Evolutionary conservation across 2,329 filamentous ascomycete species (phyloP), one percentile per base, ranked within the genome.

Genomic region (Xylaria sp.): DNA sequence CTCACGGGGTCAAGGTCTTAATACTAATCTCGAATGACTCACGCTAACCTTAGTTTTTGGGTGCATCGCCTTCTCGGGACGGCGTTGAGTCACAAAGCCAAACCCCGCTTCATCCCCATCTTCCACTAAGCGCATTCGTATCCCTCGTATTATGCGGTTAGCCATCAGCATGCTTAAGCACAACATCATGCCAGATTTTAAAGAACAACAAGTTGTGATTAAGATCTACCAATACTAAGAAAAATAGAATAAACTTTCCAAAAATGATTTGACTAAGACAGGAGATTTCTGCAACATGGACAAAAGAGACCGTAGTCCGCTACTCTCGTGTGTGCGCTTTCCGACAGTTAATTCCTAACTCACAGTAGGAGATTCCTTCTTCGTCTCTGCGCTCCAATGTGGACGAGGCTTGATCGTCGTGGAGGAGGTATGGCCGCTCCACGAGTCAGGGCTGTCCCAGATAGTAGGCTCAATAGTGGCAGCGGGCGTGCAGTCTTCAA

Each of bases 401-500:
- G 47, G 38, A n/a, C 23, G 1, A 2, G 15, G 37, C 2, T 14
- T 46, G 25, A 47, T 7, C n/a, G 53, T 63, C 23, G 43, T 53
- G 15, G 52, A 47, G 25, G 50, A 33, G 2, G 60, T 57, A 28
- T 60, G 59, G 8, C 33, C 46, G 25, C 53, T 54, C 57, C 49
- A 57, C n/a, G 60, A 45, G 14, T 53, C 47, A 3, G 60, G 21
- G 25, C 33, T 51, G 19, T 46, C 56, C 56, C n/a, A 46, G 2
- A 47, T 58, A 1, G 53, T 66, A 19, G 25, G 37, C 23, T 40
- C 37, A 9, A 4, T 38, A 6, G 61, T 49, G 14, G n/a, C 19
- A 12, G 19, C 19, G 15, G 19, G 42, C 12, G 42, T 45, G 15
- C 42, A 45, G 19, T 45, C 42, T 5, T 45, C 42, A 15, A 9